Evolutionary conservation across 441 rosid species (phyloP).

Genomic region (Metrosideros polymorpha): DNA sequence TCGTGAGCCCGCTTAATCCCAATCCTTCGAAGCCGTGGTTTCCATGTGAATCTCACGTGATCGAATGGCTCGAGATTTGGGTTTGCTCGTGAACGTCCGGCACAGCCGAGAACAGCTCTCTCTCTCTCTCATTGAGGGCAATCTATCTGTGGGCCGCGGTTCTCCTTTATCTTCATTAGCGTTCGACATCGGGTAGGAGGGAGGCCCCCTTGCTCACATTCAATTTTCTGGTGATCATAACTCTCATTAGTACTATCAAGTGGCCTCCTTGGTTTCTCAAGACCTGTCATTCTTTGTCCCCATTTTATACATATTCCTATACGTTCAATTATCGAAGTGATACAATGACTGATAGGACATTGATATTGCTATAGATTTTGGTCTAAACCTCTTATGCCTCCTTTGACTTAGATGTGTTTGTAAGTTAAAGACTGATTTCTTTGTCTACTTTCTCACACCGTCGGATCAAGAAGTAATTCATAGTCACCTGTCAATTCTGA

Average conservation of each 20-base stretch:
- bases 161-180: neutral
- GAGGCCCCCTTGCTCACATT: neutral
- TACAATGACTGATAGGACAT: neutral
- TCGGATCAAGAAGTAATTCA: neutral
- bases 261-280: neutral
- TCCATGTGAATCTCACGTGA: neutral
- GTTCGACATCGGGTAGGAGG: neutral
- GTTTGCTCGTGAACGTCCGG: rapidly evolving
- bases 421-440: neutral
- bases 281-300: neutral
- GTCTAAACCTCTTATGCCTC: neutral
- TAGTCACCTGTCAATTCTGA: neutral
- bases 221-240: neutral
- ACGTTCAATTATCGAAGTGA: neutral
- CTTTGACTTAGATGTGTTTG: neutral
- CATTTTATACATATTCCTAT: neutral
- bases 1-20: neutral
- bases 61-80: neutral
- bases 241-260: neutral
- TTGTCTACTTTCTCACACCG: neutral
- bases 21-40: neutral
- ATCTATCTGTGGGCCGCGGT: neutral
- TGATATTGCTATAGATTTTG: neutral
- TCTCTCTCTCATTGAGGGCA: neutral
- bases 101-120: neutral